Percentiles rank a stretch among this genome's conserved stretches.
These are phyloP conservation scores for Candida freyschussii DNA, from an alignment of 1,139 yeast genomes.

Conservation along the genomic window DNA sequence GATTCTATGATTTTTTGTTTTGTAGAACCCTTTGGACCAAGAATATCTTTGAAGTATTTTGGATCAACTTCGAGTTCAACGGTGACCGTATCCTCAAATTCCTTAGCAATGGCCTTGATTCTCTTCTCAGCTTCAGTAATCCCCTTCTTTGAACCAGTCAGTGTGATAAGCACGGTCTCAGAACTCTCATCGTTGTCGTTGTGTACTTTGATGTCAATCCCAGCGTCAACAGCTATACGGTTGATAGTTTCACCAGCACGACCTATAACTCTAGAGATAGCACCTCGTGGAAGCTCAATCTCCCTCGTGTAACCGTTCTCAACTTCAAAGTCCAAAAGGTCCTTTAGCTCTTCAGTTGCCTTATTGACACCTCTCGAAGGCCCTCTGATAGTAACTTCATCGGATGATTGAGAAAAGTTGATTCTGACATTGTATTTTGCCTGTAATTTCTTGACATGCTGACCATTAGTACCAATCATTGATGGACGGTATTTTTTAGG, in stretches of 20 bases:
- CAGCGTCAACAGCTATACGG: conserved; percentile 76
- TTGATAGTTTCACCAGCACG: conserved; percentile 81
- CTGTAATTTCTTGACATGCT: conserved; percentile 78
- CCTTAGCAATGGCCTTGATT: conserved; percentile 60
- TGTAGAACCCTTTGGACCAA: conserved; percentile 77
- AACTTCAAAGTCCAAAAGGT: conserved; percentile 78
- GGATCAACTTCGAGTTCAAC: conserved; percentile 67
- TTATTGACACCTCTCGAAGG: conserved; percentile 86
- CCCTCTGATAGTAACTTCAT: conserved; percentile 79
- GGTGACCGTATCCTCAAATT: conserved; percentile 60
- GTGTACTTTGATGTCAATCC: conserved; percentile 64
- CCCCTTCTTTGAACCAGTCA: conserved; percentile 79
- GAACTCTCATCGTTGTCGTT: conserved; percentile 40
- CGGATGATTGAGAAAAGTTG: conserved; percentile 58
- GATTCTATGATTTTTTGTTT: conserved; percentile 69
- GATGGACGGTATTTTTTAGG: conserved; percentile 78
- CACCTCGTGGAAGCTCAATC: conserved; percentile 62
- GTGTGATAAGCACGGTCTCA: conserved; percentile 54
- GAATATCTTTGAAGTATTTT: conserved; percentile 70
- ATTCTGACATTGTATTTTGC: conserved; percentile 84
- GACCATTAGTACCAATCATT: conserved; percentile 81
- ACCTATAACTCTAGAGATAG: conserved; percentile 84
- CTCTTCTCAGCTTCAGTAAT: conserved; percentile 67
- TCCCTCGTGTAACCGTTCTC: conserved; percentile 73
- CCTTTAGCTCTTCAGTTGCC: conserved; percentile 83